These are phyloP conservation scores for Patellifolia procumbens DNA, from an alignment of 179 eudicot genomes.

Conservation along the genomic window DNA sequence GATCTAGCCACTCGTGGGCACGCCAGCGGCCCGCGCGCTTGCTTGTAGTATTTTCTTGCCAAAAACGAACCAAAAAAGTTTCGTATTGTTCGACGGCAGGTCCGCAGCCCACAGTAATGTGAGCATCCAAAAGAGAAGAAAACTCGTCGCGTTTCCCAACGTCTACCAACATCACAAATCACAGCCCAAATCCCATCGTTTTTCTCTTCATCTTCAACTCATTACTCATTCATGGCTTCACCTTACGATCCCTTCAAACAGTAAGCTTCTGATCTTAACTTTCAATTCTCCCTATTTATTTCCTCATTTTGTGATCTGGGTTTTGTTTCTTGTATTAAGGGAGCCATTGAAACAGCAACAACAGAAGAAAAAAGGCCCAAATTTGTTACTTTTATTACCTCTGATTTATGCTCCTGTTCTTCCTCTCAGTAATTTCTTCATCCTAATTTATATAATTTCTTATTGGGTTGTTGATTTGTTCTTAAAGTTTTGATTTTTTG, in stretches of 20 bases:
- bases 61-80: too few relatives aligned
- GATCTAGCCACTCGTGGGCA: too few relatives aligned
- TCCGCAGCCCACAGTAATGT: neutral
- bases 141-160: neutral
- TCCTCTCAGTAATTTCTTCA: conserved; percentile 68
- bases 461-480: neutral
- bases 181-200: neutral
- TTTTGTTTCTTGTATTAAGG: conserved; percentile 13
- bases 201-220: neutral
- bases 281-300: neutral
- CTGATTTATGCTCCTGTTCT: conserved; percentile 88
- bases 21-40: too few relatives aligned
- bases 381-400: conserved; percentile 60
- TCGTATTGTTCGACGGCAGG: too few relatives aligned
- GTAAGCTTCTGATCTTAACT: conserved; percentile 16
- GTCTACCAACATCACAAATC: neutral
- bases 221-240: conserved; percentile 34
- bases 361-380: conserved; percentile 52
- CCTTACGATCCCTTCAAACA: conserved; percentile 24
- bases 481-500: neutral
- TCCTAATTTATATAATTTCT: neutral
- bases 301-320: neutral
- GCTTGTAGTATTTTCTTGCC: too few relatives aligned
- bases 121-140: neutral
- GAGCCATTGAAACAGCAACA: conserved; percentile 35